Evolutionary conservation across 2,329 filamentous ascomycete genomes (phyloP), one percentile per base, ranked within the genome.

Genomic region (Capronia epimyces): DNA sequence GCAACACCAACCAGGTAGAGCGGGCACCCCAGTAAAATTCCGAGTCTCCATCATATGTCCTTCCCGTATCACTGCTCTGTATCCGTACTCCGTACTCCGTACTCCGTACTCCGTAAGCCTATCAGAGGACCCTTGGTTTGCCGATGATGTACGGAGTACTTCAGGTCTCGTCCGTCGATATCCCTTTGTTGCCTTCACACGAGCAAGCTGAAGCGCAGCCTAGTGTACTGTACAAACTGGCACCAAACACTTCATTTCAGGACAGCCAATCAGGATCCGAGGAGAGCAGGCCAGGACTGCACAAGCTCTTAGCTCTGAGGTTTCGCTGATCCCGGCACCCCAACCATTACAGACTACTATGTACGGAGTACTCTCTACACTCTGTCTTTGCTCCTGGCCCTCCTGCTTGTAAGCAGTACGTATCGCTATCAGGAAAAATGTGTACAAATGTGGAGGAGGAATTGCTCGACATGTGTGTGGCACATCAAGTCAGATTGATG

Each of bases 31-130:
- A 22, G 49, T 37, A 43, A 47, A 29, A 16, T 27, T 42, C 43
- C 36, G 25, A 34, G n/a, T 42, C 39, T 8, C 31, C 44, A n/a
- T 50, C 46, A 16, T 39, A 43, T 27, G 22, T 37, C 22, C 20
- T 40, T 31, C 39, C 43, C 21, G 25, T 36, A 37, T 27, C 43
- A 37, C 16, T 29, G 18, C 18, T 31, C 20, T 18, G 22, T 29
- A n/a, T n/a, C n/a, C n/a, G n/a, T n/a, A n/a, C n/a, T n/a, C n/a
- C n/a, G n/a, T n/a, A n/a, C n/a, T n/a, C n/a, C n/a, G n/a, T n/a
- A n/a, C n/a, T n/a, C n/a, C n/a, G n/a, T n/a, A n/a, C n/a, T n/a
- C n/a, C n/a, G 16, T 24, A 9, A 46, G 32, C 12, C 25, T 34
- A 13, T 27, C 13, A 21, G 20, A 43, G 20, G 18, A 37, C n/a